Conservation (phyloP, 139 green algal genomes). For the Protoeuglena noctilucae region DNA sequence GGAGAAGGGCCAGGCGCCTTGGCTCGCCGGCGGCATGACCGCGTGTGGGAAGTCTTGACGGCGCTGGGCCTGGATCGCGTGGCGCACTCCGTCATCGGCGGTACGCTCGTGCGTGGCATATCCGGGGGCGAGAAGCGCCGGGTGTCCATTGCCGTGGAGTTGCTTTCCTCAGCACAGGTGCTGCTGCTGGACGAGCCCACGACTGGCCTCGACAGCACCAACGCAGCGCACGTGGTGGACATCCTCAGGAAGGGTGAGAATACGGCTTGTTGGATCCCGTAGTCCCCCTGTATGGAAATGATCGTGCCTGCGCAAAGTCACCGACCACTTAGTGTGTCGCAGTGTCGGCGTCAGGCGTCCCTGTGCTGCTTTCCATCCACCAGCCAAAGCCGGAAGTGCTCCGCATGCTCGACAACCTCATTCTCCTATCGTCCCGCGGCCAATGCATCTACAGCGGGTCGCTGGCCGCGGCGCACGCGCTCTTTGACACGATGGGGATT, state of each 20-base stretch:
- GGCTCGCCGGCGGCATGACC: too few relatives aligned
- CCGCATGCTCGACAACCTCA: conserved; percentile 3
- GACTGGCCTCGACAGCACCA: conserved; percentile 41
- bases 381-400: conserved; percentile 25
- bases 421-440: conserved; percentile 2
- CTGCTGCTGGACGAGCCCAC: conserved; percentile 81
- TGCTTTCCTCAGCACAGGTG: conserved; percentile 50
- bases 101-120: conserved; percentile 29
- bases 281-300: too few relatives aligned
- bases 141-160: conserved; percentile 51
- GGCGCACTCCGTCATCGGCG: conserved; percentile 32
- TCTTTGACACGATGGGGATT: too few relatives aligned
- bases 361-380: conserved; percentile 45
- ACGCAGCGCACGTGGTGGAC: conserved; percentile 44
- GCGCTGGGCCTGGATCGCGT: conserved; percentile 29
- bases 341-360: neutral
- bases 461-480: neutral
- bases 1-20: conserved; percentile 3
- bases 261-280: too few relatives aligned
- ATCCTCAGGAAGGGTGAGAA: too few relatives aligned
- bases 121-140: conserved; percentile 48
- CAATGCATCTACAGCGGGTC: neutral
- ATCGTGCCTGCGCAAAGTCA: too few relatives aligned
- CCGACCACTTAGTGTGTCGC: too few relatives aligned
- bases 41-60: conserved; percentile 12